Conservation (phyloP, 257 asterid species). For the Anisodus acutangulus region DNA sequence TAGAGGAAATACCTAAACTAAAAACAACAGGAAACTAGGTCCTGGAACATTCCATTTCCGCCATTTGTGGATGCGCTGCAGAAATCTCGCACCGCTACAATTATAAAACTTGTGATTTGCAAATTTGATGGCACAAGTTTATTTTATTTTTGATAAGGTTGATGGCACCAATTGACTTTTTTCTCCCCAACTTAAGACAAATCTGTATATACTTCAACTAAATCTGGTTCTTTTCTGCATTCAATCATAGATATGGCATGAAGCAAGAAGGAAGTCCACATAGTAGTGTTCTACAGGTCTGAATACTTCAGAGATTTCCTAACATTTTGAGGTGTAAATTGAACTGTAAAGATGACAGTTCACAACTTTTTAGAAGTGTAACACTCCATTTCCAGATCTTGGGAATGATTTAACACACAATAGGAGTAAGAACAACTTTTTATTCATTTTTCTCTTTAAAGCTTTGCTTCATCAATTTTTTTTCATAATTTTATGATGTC, state of each 20-base stretch:
- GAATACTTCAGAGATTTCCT: neutral
- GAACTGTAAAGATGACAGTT: slow-evolving; percentile 7
- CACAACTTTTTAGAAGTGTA: slow-evolving; percentile 4
- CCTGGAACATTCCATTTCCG: neutral
- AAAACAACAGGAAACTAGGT: neutral
- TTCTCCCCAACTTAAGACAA: neutral
- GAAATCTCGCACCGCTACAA: neutral
- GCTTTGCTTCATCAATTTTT: slow-evolving; percentile 2
- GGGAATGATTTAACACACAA: neutral
- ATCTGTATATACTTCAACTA: neutral
- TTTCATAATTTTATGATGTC: neutral
- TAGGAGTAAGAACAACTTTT: slow-evolving; percentile 18
- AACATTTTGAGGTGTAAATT: slow-evolving; percentile 1
- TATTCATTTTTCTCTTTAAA: neutral
- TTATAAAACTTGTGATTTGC: neutral
- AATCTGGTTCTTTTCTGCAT: neutral
- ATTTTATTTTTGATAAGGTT: too few species aligned
- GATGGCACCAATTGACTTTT: neutral
- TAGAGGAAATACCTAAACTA: neutral
- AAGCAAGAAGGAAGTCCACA: neutral
- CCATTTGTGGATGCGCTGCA: neutral
- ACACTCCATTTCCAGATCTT: slow-evolving; percentile 11
- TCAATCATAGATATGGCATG: neutral
- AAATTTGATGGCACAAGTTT: neutral
- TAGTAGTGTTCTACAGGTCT: neutral